phyloP scores from a whole-genome alignment of 2,329 filamentous ascomycete species.

The Stagonosporopsis cucurbitacearum region DNA sequence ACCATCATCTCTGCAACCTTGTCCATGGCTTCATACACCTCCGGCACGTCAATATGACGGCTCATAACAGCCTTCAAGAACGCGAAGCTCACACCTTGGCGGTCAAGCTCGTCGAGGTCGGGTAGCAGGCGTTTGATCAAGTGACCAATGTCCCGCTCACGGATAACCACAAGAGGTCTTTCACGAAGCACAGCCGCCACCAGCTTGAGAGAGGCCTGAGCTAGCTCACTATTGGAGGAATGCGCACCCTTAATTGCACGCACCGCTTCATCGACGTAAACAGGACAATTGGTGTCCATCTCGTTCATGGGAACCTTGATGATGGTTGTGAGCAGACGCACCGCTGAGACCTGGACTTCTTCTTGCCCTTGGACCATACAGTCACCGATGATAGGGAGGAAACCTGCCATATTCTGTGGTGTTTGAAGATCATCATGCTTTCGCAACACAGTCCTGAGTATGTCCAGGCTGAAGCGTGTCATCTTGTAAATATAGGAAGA shows the following conservation, averaged over 20 bases:
- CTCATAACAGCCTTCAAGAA: slow-evolving; percentile 89
- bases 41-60: slow-evolving; percentile 81
- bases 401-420: slow-evolving; percentile 78
- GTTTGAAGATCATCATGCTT: slow-evolving; percentile 85
- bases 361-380: slow-evolving; percentile 83
- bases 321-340: slow-evolving; percentile 83
- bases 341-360: slow-evolving; percentile 87
- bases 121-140: slow-evolving; percentile 82
- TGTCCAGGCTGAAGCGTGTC: slow-evolving; percentile 83
- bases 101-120: slow-evolving; percentile 89
- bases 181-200: slow-evolving; percentile 85
- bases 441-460: slow-evolving; percentile 82
- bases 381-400: slow-evolving; percentile 88
- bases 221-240: slow-evolving; percentile 80
- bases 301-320: slow-evolving; percentile 80
- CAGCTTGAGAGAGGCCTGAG: slow-evolving; percentile 88
- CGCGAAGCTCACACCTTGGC: slow-evolving; percentile 92
- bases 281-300: slow-evolving; percentile 72
- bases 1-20: slow-evolving; percentile 87
- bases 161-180: slow-evolving; percentile 74
- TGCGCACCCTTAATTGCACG: slow-evolving; percentile 78
- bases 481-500: slow-evolving; percentile 88
- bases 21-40: slow-evolving; percentile 91
- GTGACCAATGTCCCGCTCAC: slow-evolving; percentile 81
- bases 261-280: slow-evolving; percentile 85